These are phyloP conservation scores for Zostera marina DNA, from an alignment of 116 monocot species.

Conservation along the genomic window DNA sequence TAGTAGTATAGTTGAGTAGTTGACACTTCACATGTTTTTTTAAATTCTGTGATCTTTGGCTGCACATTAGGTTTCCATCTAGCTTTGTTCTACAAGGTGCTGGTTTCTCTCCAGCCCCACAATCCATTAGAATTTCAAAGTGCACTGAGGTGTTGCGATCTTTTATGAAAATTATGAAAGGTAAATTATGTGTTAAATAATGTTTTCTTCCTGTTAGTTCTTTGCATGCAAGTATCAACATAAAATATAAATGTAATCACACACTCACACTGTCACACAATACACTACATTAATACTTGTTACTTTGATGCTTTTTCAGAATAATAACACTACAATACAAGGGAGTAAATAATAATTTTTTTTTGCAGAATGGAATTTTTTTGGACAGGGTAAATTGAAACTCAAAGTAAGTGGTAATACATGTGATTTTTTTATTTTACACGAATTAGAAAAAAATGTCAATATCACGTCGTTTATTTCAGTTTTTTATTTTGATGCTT, in stretches of 20 bases:
- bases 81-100: constrained; percentile 63
- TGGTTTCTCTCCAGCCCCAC: constrained; percentile 58
- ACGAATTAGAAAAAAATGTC: too few species aligned
- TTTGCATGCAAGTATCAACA: not conserved
- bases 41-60: constrained; percentile 1
- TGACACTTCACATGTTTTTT: not conserved
- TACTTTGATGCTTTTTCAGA: too few species aligned
- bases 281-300: not conserved
- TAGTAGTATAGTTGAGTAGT: too few species aligned
- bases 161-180: constrained; percentile 39
- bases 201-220: not conserved
- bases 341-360: not conserved
- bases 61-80: constrained; percentile 48
- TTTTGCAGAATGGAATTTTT: constrained; percentile 66
- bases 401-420: constrained; percentile 26
- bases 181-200: constrained; percentile 13
- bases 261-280: not conserved
- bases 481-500: too few species aligned
- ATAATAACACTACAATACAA: not conserved
- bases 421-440: not conserved
- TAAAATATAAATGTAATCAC: not conserved
- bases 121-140: constrained; percentile 47
- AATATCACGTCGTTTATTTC: too few species aligned
- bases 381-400: constrained; percentile 25
- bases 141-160: constrained; percentile 35